Percentiles rank a stretch among this genome's conserved stretches.
Conservation (phyloP, 371 early-diverging fungal genomes). For the Rhizopus arrhizus region DNA sequence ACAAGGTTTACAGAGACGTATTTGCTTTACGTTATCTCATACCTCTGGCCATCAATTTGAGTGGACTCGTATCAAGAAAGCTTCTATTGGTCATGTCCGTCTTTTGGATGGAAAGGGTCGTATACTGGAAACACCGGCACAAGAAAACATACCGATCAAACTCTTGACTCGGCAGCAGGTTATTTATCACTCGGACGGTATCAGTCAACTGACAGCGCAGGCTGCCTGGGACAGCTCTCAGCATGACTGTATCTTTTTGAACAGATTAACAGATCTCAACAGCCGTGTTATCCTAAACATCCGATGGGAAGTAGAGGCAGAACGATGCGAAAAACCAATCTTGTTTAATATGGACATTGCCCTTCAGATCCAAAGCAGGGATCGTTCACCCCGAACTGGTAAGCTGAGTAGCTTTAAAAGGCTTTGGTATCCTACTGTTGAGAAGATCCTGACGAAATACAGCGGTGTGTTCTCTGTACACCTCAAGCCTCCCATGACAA, state of each 20-base stretch:
- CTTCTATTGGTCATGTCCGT: conserved; percentile 68
- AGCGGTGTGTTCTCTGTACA: conserved; percentile 61
- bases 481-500: conserved; percentile 62
- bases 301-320: conserved; percentile 62
- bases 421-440: conserved; percentile 32
- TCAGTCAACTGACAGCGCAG: conserved; percentile 59
- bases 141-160: conserved; percentile 57
- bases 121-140: conserved; percentile 54
- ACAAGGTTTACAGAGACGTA: conserved; percentile 85
- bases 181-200: conserved; percentile 61
- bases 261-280: conserved; percentile 64
- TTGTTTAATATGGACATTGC: conserved; percentile 69
- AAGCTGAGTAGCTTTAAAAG: conserved; percentile 43
- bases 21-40: conserved; percentile 72
- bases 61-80: conserved; percentile 58
- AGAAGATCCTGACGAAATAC: conserved; percentile 46
- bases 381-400: conserved; percentile 38
- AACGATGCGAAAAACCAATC: conserved; percentile 60
- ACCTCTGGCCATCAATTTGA: conserved; percentile 75
- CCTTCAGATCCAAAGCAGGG: conserved; percentile 64
- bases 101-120: conserved; percentile 69
- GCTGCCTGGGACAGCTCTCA: conserved; percentile 87
- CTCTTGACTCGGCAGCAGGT: conserved; percentile 53
- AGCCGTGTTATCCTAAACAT: conserved; percentile 63
- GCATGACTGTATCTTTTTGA: conserved; percentile 74